Conservation (phyloP, 345 rosid genomes). For the thale cress (Arabidopsis thaliana) region TAIR10.1 NC_003076.8:23372001-23372500, state of each 20-base stretch:
- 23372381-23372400: neutral
- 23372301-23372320: too few relatives aligned
- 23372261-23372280: too few relatives aligned
- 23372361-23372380: too few relatives aligned
- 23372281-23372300: too few relatives aligned
- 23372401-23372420: neutral
- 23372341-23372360: too few relatives aligned
- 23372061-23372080: constrained; percentile 68
- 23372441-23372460: constrained; percentile 83
- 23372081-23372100: constrained; percentile 73
- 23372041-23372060: constrained; percentile 11
- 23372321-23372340: too few relatives aligned
- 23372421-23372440: neutral
- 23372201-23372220: constrained; percentile 85
- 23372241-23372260: too few relatives aligned
- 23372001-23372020: constrained; percentile 1
- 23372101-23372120: constrained; percentile 76
- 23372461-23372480: constrained; percentile 97
- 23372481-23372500: constrained; percentile 99
- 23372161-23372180: constrained; percentile 95
- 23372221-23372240: constrained; percentile 47
- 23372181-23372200: constrained; percentile 90
- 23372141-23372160: constrained; percentile 98
- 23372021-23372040: too few relatives aligned
- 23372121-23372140: constrained; percentile 73